Evolutionary conservation across 2,329 filamentous ascomycete genomes (phyloP).

Genomic region (Rutstroemia sp.): DNA sequence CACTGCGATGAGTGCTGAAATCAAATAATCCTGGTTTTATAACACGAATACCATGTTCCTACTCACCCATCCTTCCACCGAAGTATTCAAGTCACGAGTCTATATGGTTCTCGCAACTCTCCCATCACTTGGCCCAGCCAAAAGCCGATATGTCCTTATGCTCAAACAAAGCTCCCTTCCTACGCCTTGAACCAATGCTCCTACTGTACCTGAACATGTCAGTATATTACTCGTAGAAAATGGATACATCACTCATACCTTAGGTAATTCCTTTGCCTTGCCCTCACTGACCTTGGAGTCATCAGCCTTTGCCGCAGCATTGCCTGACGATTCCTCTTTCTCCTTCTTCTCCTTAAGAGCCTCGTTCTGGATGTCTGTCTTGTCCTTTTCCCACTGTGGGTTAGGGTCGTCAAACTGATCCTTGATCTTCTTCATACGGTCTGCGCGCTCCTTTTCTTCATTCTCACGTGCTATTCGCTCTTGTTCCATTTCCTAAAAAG

Average conservation of each 20-base stretch:
- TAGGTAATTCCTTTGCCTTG: slow-evolving; percentile 9
- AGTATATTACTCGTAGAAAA: not conserved
- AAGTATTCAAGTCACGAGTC: slow-evolving; percentile 2
- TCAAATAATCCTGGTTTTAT: slow-evolving; percentile 12
- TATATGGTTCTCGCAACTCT: not conserved
- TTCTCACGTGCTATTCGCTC: slow-evolving; percentile 73
- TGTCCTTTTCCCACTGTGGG: slow-evolving; percentile 85
- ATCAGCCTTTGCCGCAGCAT: slow-evolving; percentile 8
- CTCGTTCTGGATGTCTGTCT: slow-evolving; percentile 66
- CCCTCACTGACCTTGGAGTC: not conserved
- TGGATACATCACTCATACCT: slow-evolving; percentile 12
- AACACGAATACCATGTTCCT: slow-evolving; percentile 13
- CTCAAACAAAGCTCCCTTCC: slow-evolving; percentile 5
- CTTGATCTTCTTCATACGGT: slow-evolving; percentile 70
- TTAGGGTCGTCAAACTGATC: slow-evolving; percentile 71
- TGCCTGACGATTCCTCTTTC: slow-evolving; percentile 11
- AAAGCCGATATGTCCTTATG: not conserved
- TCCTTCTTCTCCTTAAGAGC: slow-evolving; percentile 47
- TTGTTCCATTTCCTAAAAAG: slow-evolving; percentile 75
- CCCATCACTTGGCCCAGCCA: not conserved
- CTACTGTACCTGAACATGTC: slow-evolving; percentile 5
- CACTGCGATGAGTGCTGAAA: slow-evolving; percentile 11
- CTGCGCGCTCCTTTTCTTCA: slow-evolving; percentile 67
- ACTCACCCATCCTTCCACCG: not conserved
- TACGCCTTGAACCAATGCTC: slow-evolving; percentile 1